Percentiles rank a stretch among this genome's conserved stretches.
Conservation (phyloP, 2,329 filamentous ascomycete species). For the Penicillium sp. region DNA sequence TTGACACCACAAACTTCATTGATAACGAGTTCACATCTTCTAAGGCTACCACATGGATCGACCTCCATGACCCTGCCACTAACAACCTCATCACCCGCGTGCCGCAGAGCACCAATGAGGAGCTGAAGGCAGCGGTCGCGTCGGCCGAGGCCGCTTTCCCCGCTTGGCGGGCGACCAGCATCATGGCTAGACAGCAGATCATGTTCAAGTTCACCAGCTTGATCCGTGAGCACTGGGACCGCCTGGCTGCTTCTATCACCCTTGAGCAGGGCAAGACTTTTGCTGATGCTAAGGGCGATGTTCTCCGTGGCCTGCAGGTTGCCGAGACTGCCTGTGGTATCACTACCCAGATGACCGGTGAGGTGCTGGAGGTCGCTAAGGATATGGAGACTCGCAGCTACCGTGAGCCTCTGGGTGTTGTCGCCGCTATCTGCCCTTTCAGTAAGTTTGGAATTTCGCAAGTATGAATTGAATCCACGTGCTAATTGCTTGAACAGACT, state of each 20-base stretch:
- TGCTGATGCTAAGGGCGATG: conserved; percentile 66
- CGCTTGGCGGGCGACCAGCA: conserved; percentile 60
- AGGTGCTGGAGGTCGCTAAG: conserved; percentile 68
- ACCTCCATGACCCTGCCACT: conserved; percentile 64
- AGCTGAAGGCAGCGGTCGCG: conserved; percentile 62
- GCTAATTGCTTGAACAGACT: conserved; percentile 49
- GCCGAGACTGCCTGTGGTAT: conserved; percentile 68
- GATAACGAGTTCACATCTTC: conserved; percentile 64
- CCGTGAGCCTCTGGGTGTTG: conserved; percentile 64
- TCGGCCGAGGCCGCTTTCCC: conserved; percentile 66
- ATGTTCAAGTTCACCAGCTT: conserved; percentile 66
- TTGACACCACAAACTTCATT: conserved; percentile 64
- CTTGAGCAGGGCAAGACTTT: conserved; percentile 70
- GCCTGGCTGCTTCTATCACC: conserved; percentile 65
- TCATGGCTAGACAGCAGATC: conserved; percentile 63
- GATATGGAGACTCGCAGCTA: conserved; percentile 71
- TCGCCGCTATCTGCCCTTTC: conserved; percentile 67
- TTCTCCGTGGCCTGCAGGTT: conserved; percentile 66
- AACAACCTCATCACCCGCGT: conserved; percentile 68
- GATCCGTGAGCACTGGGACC: conserved; percentile 66
- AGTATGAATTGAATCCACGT: neutral
- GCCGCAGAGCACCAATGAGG: conserved; percentile 65
- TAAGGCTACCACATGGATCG: conserved; percentile 62
- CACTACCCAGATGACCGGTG: conserved; percentile 64
- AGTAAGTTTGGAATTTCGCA: conserved; percentile 45